Evolutionary conservation across 164 flowering plant species (phyloP).

Genomic region (Chloranthus sessilifolius): DNA sequence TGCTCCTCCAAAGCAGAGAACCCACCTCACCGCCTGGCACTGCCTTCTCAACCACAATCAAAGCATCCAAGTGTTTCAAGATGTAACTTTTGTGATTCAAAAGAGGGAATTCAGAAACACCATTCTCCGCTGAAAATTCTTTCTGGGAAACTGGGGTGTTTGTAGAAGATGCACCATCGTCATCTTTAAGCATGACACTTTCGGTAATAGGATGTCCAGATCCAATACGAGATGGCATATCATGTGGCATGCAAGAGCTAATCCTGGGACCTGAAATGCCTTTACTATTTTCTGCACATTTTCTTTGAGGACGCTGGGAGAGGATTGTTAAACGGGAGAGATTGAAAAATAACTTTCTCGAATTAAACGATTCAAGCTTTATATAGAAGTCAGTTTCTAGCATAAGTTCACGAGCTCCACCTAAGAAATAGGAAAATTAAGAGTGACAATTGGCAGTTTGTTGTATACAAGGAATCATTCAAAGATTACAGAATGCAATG

Average conservation of each 20-base stretch:
- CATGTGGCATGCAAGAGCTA: slow-evolving; percentile 27
- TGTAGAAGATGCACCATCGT: slow-evolving; percentile 30
- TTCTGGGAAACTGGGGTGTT: slow-evolving; percentile 16
- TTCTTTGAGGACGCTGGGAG: slow-evolving; percentile 34
- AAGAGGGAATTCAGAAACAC: slow-evolving; percentile 9
- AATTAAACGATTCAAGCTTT: slow-evolving; percentile 31
- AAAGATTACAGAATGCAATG: background rate
- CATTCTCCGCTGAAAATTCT: slow-evolving; percentile 13
- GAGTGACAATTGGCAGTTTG: background rate
- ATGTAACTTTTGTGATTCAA: slow-evolving; percentile 35
- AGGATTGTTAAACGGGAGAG: slow-evolving; percentile 46
- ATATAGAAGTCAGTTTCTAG: slow-evolving; percentile 39
- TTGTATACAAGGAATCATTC: background rate
- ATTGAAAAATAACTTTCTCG: slow-evolving; percentile 32
- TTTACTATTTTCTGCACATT: slow-evolving; percentile 13
- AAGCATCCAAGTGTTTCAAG: slow-evolving; percentile 41
- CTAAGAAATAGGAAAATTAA: slow-evolving; percentile 33
- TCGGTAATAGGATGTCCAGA: slow-evolving; percentile 24
- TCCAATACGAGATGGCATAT: slow-evolving; percentile 14
- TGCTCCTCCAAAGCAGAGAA: slow-evolving; percentile 15
- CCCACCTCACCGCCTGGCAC: slow-evolving; percentile 12
- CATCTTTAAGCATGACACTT: slow-evolving; percentile 14
- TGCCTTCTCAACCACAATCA: slow-evolving; percentile 43
- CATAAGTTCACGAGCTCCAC: slow-evolving; percentile 48
- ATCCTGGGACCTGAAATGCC: slow-evolving; percentile 37